Evolutionary conservation across 1,284 basidiomycete species (phyloP), one percentile per base, ranked within the genome.

Genomic region (Leccinum glutinopallens): DNA sequence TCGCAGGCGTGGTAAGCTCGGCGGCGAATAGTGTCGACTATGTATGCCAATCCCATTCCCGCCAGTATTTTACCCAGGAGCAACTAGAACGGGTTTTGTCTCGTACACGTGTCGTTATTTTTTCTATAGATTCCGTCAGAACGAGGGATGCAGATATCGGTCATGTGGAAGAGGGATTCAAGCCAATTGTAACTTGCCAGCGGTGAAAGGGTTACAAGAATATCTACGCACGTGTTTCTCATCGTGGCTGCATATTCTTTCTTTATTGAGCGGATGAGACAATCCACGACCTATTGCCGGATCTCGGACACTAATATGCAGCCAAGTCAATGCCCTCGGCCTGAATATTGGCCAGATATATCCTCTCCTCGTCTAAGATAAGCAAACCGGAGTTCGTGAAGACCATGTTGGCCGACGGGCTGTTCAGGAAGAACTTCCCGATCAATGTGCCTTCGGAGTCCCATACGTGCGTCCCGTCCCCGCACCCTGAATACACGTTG

Each of bases 391-490:
- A 73, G 15, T 43, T 61, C 7, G 69, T 73, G 41, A 93, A 93
- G 15, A 86, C 82, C 78, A 89, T 80, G 71, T 93, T 90, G 32
- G 90, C 84, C 5, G 83, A 81, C 0, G 80, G 80, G 4, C 75
- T 79, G 15, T 86, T 87, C 0, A 87, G 66, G 78, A 88, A 92
- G 73, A 93, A 87, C 76, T 93, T 93, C 49, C 91, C 91, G 8
- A 93, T 77, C 2, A 93, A 78, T 2, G 80, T 83, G 2, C 91
- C 91, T 17, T 81, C 72, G 0, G 82, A 70, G 71, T 86, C 84
- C 84, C 87, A 92, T 3, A 93, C 88, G 77, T 88, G 69, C 13
- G 57, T 19, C 10, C 74, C 75, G 4, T 76, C 75, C 15, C 69
- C 72, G 49, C 64, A 65, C n/a, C 68, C 73, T 1, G 70, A 65